Base-by-base conservation (phyloP, 2,329 filamentous ascomycete genomes). In the Helicocarpus griseus region DNA sequence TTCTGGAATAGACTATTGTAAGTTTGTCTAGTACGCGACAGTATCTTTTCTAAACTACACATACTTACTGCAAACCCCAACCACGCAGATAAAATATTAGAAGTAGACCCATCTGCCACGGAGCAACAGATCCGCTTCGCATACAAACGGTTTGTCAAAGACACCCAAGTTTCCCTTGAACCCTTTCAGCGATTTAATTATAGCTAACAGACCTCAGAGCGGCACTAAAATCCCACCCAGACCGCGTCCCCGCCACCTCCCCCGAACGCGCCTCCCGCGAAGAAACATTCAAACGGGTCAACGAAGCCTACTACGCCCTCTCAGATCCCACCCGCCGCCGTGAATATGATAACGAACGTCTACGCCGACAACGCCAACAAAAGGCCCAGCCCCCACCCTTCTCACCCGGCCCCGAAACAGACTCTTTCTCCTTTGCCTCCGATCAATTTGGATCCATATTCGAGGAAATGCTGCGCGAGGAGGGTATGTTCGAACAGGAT, bases 231-330 rank as follows among this genome's bases (percentile, higher is more conserved):
- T 89, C 87, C 57, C 91, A 97, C 68, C 91, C 91, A 1, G 93
- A 98, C 68, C 87, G 93, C 54, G 89, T 98, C 38, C 78, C 89
- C 26, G 73, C 80, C 58, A 82, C 89, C 70, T 91, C 89, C 4
- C 88, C 90, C 35, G 89, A 97, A 60, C 87, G 91, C 57, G 69
- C 81, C 21, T 70, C 80, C 11, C 86, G 90, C 63, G 98, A 93
- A 5, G 87, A 86, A 63, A 85, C 85, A 65, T 95, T 95, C 74
- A 89, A 95, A 69, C 81, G 87, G 58, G 87, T 95, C 63, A 95
- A 94, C 72, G 89, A 95, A 64, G 89, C 89, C 56, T 95, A 95
- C 76, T 95, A 88, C 69, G 90, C 87, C 0, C 82, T 97, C 26
- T 95, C 87, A 0, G 90, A 97, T 66, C 65, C 83, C 7, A 71